Conservation (phyloP, 441 rosid species). For the Erodium trifolium region DNA sequence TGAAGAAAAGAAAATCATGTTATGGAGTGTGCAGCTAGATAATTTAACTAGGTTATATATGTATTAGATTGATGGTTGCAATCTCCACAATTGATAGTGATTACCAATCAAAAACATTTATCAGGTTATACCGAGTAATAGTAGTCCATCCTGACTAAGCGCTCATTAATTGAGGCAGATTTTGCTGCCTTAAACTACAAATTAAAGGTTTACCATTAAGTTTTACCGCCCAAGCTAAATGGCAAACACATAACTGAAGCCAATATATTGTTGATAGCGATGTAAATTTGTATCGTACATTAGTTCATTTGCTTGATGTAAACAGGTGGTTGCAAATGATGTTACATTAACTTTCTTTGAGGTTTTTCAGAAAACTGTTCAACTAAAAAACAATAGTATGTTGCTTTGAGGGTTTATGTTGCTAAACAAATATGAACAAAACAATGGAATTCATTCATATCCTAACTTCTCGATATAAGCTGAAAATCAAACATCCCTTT, state of each 20-base stretch:
- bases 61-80: too few relatives aligned
- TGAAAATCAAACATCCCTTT: background rate
- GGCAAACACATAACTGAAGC: background rate
- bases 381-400: background rate
- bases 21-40: background rate
- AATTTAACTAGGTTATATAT: too few relatives aligned
- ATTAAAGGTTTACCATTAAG: background rate
- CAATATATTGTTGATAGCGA: background rate
- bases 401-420: background rate
- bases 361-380: background rate
- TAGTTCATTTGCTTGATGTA: background rate
- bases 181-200: background rate
- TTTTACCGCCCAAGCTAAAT: background rate
- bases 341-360: background rate
- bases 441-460: constrained; percentile 2
- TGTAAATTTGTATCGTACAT: background rate
- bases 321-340: background rate
- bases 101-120: background rate
- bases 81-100: too few relatives aligned
- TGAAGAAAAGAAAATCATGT: background rate
- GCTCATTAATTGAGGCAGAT: background rate
- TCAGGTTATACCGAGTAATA: background rate
- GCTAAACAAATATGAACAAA: background rate
- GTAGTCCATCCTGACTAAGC: background rate
- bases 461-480: background rate